A percentile compares a stretch with the other conserved stretches of the same genome.
Conservation (phyloP, 1,284 basidiomycete genomes). For the Apiotrichum gracile region DNA sequence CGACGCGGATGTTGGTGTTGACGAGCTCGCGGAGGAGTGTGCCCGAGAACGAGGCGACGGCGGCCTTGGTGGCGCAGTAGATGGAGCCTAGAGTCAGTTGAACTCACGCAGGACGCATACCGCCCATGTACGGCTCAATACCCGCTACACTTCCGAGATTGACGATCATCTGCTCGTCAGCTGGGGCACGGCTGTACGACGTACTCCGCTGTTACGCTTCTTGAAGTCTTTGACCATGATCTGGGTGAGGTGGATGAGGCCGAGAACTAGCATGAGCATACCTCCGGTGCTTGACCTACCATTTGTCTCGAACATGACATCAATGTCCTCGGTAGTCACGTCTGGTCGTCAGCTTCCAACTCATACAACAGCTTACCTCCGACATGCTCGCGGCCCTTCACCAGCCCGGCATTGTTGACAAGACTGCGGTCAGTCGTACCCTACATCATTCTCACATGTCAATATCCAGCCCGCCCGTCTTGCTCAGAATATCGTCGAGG, state of each 20-base stretch:
- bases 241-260: conserved; percentile 43
- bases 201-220: conserved; percentile 63
- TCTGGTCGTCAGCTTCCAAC: conserved; percentile 21
- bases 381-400: conserved; percentile 42
- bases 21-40: conserved; percentile 78
- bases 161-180: conserved; percentile 64
- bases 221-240: conserved; percentile 69
- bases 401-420: conserved; percentile 48
- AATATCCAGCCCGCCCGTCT: conserved; percentile 30
- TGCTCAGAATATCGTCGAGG: conserved; percentile 22
- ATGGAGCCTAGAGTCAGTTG: conserved; percentile 47
- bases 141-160: conserved; percentile 93
- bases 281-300: conserved; percentile 15
- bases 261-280: conserved; percentile 25
- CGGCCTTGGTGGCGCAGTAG: conserved; percentile 53
- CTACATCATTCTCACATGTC: conserved; percentile 33
- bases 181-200: conserved; percentile 1
- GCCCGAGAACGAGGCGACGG: conserved; percentile 81
- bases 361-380: conserved; percentile 19
- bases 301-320: conserved; percentile 84
- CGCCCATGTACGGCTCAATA: conserved; percentile 82
- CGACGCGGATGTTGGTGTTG: conserved; percentile 82
- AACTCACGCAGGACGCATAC: conserved; percentile 4
- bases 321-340: conserved; percentile 41
- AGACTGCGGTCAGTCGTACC: conserved; percentile 23